Base-by-base conservation (phyloP, 345 rosid genomes). In the Pelargonium nanum region DNA sequence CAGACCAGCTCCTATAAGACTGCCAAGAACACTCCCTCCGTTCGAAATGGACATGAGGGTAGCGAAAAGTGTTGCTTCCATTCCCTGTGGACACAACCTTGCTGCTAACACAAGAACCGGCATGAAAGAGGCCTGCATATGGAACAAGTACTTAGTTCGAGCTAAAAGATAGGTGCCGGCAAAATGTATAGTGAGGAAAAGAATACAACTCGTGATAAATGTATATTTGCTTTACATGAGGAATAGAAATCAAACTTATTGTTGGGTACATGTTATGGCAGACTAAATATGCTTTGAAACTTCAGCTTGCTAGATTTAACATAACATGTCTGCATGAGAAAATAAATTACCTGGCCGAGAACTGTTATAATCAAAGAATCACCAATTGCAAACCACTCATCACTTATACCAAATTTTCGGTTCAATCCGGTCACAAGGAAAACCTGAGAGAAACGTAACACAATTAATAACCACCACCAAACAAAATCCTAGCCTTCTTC, bases 61-160 rank as follows among this genome's bases (percentile, higher is more conserved):
- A 1, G 97, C 97, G 48, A 94, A 93, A 16, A 90, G 91, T 19
- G 96, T 94, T 60, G 96, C 97, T 72, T 94, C 97, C 96, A 94
- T 88, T 72, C 97, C 97, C 74, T 87, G 96, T 15, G 96, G 99
- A 68, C 97, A 90, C 48, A 93, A 58, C 65, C 87, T 86, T 4
- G 96, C 97, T 15, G 97, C 96, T 53, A 90, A 76, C 61, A 93
- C 96, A 58, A 87, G 96, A 67, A 90, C 95, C 4, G 95, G 97
- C 97, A 90, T 90, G 81, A 94, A 90, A 28, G 99, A 94, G 69
- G 85, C 92, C 97, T 90, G 81, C 70, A 69, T 6, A 44, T 60
- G 19, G 48, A n/a, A 30, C 1, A 21, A n/a, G 26, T 62, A 22
- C 55, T 64, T 60, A 52, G 55, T 8, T 19, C 6, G 21, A n/a